Conservation (phyloP, 805 yeast species). For the Millerago galiae region DNA sequence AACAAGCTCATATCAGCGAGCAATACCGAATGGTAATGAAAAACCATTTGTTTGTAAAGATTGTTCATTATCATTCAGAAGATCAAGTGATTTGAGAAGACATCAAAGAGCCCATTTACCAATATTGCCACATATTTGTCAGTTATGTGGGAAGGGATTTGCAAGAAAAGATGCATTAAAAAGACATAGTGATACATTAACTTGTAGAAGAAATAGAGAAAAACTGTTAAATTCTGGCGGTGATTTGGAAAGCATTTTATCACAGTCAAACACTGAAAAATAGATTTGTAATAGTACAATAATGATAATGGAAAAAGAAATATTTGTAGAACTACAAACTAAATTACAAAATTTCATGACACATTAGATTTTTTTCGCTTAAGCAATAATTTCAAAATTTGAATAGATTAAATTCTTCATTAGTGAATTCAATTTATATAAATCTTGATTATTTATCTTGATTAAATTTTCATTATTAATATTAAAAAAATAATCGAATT, state of each 20-base stretch:
- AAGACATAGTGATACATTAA: conserved; percentile 66
- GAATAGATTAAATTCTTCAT: conserved; percentile 17
- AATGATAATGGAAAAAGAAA: background rate
- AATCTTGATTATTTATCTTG: conserved; percentile 10
- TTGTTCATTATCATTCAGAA: conserved; percentile 57
- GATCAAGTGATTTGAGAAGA: conserved; percentile 65
- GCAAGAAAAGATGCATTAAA: conserved; percentile 79
- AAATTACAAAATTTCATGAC: background rate
- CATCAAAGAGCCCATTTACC: conserved; percentile 71
- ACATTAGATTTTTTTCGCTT: background rate
- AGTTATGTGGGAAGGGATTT: conserved; percentile 73
- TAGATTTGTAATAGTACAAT: background rate
- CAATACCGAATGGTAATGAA: conserved; percentile 6
- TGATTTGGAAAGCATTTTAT: conserved; percentile 28
- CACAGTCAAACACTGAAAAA: conserved; percentile 16
- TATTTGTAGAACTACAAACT: background rate
- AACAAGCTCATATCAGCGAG: conserved; percentile 1
- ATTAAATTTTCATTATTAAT: background rate
- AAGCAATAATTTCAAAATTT: conserved; percentile 15
- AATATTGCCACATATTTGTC: conserved; percentile 70
- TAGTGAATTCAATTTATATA: conserved; percentile 15
- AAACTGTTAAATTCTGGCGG: conserved; percentile 36
- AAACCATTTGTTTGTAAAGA: conserved; percentile 50
- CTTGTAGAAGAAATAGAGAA: conserved; percentile 68
- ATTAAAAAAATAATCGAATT: conserved; percentile 4